These are phyloP conservation scores for Ceriops tagal DNA, from an alignment of 345 rosid species.

Conservation along the genomic window DNA sequence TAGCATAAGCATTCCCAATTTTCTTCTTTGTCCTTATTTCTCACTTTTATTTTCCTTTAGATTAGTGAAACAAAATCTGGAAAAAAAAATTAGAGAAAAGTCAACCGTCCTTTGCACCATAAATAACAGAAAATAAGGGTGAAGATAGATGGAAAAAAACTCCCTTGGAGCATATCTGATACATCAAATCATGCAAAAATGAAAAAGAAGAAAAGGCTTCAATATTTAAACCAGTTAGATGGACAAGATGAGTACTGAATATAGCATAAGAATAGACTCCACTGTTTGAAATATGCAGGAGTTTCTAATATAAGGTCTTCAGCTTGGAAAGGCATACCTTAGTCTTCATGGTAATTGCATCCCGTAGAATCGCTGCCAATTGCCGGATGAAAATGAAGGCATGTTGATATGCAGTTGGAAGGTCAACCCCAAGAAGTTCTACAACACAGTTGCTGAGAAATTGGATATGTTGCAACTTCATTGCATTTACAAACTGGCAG, in stretches of 20 bases:
- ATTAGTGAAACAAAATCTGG: neutral
- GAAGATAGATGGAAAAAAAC: too few species aligned
- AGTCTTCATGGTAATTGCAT: conserved; percentile 80
- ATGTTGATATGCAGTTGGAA: conserved; percentile 86
- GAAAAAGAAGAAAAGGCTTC: neutral
- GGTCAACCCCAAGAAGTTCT: conserved; percentile 84
- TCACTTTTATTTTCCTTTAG: neutral
- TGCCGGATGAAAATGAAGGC: conserved; percentile 90
- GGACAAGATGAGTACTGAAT: neutral
- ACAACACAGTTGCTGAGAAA: conserved; percentile 80
- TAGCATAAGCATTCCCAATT: too few species aligned
- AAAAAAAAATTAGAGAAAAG: neutral
- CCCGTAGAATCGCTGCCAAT: conserved; percentile 75
- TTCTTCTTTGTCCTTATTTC: neutral
- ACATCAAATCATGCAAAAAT: neutral
- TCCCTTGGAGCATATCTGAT: too few species aligned
- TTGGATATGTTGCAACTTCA: conserved; percentile 68
- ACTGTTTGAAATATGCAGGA: neutral
- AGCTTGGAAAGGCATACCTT: conserved; percentile 46
- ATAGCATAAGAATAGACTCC: neutral
- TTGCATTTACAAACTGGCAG: conserved; percentile 80
- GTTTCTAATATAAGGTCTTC: neutral
- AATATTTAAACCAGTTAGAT: neutral
- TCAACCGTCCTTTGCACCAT: too few species aligned
- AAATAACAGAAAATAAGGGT: too few species aligned